A percentile compares a stretch with the other conserved stretches of the same genome.
These are phyloP conservation scores for Hypoxylon sp. DNA, from an alignment of 2,329 filamentous ascomycete species.

Conservation along the genomic window DNA sequence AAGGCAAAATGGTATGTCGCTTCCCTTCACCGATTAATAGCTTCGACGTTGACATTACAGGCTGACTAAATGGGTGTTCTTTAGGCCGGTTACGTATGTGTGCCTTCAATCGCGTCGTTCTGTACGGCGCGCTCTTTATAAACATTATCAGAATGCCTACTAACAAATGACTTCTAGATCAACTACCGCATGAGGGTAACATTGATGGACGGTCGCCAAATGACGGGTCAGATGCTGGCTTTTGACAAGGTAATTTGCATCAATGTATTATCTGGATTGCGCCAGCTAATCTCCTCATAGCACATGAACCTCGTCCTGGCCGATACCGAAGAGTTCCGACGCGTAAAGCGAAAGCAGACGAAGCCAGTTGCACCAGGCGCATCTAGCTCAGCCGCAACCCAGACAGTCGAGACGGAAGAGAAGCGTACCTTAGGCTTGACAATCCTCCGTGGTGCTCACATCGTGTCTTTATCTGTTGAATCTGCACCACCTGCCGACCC, in stretches of 20 bases:
- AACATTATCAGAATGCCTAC: conserved; percentile 34
- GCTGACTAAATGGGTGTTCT: conserved; percentile 70
- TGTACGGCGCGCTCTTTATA: conserved; percentile 33
- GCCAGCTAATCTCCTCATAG: conserved; percentile 61
- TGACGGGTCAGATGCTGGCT: conserved; percentile 97
- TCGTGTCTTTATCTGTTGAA: conserved; percentile 95
- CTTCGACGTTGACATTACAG: conserved; percentile 67
- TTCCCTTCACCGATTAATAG: conserved; percentile 57
- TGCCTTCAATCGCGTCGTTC: conserved; percentile 46
- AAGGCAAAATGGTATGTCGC: conserved; percentile 97
- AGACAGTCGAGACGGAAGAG: conserved; percentile 90
- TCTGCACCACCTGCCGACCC: conserved; percentile 96
- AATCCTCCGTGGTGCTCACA: conserved; percentile 94
- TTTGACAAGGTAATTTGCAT: conserved; percentile 85
- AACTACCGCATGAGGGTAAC: conserved; percentile 99
- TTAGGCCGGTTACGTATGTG: conserved; percentile 80
- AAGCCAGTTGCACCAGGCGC: conserved; percentile 78
- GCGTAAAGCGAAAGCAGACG: conserved; percentile 85
- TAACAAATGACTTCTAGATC: conserved; percentile 74
- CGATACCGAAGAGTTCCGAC: conserved; percentile 97
- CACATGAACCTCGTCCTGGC: conserved; percentile 99
- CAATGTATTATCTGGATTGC: neutral
- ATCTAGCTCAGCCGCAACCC: conserved; percentile 69
- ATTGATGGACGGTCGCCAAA: conserved; percentile 93
- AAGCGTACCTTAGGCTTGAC: conserved; percentile 97